Evolutionary conservation across 176 grass and related monocot species (phyloP), one percentile per base, ranked within the genome.

Genomic region (Oryza australiensis): DNA sequence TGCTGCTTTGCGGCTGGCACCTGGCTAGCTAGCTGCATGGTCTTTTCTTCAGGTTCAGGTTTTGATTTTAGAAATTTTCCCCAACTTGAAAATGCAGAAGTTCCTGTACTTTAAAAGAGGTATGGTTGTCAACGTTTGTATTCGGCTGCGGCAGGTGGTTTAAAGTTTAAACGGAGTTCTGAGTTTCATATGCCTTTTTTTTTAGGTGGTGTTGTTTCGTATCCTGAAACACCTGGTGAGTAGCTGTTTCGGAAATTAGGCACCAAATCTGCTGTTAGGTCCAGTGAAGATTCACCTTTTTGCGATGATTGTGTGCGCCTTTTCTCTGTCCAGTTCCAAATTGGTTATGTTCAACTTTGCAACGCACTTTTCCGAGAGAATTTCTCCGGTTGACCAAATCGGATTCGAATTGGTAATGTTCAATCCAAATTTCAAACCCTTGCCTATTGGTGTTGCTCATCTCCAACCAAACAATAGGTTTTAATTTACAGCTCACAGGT

Each of bases 181-280:
- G 7, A 55, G 18, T 55, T 55, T n/a, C 51, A 22, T 20, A 55
- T 55, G 51, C 51, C n/a, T 22, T 55, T 55, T 55, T 37, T 7
- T n/a, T n/a, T n/a, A 5, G 4, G 5, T 22, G 51, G 1, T 22
- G 18, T 55, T 8, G 51, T 55, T 55, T 55, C 51, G 51, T 55
- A 8, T 55, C 51, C 5, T 55, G 66, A 70, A 70, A 40, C 16
- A 70, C 5, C 13, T 13, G 27, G 46, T 9, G 40, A 11, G 38
- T 33, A 62, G 55, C 69, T 26, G 51, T 14, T 29, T 22, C 34
- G 1, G 20, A 62, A 62, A 23, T 70, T 45, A 22, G 49, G 65
- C 66, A 60, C 28, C 62, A 75, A 66, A 38, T 71, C 64, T 9
- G 7, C 3, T 66, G 29, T 83, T 66, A 74, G 70, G 81, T 11